These are phyloP conservation scores for Pascua guehoae DNA, from an alignment of 1,284 basidiomycete species.

Conservation along the genomic window DNA sequence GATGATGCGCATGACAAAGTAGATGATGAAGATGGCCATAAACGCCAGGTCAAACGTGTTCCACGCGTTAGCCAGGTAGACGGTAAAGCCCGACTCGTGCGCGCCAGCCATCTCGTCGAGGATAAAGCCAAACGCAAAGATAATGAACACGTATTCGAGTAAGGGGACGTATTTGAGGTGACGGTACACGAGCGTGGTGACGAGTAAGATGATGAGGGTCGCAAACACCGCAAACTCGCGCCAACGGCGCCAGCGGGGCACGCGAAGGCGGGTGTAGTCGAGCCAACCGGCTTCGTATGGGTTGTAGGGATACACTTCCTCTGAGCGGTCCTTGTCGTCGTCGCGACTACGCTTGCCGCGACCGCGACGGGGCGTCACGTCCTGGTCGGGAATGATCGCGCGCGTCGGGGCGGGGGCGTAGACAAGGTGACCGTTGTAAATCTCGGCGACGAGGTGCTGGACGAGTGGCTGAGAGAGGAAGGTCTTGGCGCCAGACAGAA, in stretches of 20 bases:
- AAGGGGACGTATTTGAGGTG: conserved; percentile 55
- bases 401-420: conserved; percentile 58
- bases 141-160: conserved; percentile 67
- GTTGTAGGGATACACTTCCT: conserved; percentile 62
- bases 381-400: conserved; percentile 71
- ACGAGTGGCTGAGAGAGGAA: conserved; percentile 75
- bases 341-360: conserved; percentile 3
- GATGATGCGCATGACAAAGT: conserved; percentile 63
- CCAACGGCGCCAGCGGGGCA: conserved; percentile 73
- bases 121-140: conserved; percentile 70
- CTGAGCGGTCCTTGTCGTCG: conserved; percentile 12
- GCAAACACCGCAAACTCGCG: conserved; percentile 72
- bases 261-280: conserved; percentile 70
- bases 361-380: conserved; percentile 57
- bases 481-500: conserved; percentile 71
- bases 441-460: conserved; percentile 76
- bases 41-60: conserved; percentile 80
- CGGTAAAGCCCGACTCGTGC: conserved; percentile 75
- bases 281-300: conserved; percentile 68
- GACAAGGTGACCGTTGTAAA: conserved; percentile 60
- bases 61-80: conserved; percentile 81
- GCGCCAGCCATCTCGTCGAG: conserved; percentile 57
- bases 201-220: conserved; percentile 63
- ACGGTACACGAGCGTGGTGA: conserved; percentile 54
- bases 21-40: conserved; percentile 66